Evolutionary conservation across 2,329 filamentous ascomycete species (phyloP).

Genomic region (Calonectria hawksworthii): DNA sequence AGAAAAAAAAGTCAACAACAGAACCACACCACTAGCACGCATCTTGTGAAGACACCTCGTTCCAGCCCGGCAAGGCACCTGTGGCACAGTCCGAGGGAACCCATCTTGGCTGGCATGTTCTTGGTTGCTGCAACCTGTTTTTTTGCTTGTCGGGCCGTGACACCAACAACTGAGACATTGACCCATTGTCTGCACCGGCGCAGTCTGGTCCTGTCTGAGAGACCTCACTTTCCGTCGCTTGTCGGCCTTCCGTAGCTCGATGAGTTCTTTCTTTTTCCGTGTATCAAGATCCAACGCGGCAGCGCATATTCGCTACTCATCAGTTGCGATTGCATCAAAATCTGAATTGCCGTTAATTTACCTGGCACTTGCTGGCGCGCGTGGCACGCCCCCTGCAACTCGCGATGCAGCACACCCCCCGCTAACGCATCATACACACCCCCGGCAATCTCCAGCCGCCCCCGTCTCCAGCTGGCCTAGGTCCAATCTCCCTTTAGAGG

Average conservation of each 20-base stretch:
- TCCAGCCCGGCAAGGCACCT: background rate
- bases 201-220: background rate
- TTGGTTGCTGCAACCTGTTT: background rate
- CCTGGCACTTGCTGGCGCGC: constrained; percentile 30
- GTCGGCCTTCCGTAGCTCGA: background rate
- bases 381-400: constrained; percentile 6
- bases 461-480: constrained; percentile 25
- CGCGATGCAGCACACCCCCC: background rate
- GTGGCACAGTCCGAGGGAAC: background rate
- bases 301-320: constrained; percentile 1
- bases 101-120: background rate
- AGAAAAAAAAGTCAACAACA: background rate
- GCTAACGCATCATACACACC: constrained; percentile 11
- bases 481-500: constrained; percentile 22
- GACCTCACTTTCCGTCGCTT: background rate
- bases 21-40: constrained; percentile 23
- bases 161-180: constrained; percentile 47
- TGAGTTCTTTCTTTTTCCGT: background rate
- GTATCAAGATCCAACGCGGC: background rate
- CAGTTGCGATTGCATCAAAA: constrained; percentile 28
- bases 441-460: constrained; percentile 27
- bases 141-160: background rate
- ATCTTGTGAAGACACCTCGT: background rate
- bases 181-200: constrained; percentile 38
- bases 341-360: constrained; percentile 39